A percentile compares a stretch with the other conserved stretches of the same genome.
Evolutionary conservation across 2,329 filamentous ascomycete genomes (phyloP).

Genomic region (Monilinia vaccinii-corymbosi): DNA sequence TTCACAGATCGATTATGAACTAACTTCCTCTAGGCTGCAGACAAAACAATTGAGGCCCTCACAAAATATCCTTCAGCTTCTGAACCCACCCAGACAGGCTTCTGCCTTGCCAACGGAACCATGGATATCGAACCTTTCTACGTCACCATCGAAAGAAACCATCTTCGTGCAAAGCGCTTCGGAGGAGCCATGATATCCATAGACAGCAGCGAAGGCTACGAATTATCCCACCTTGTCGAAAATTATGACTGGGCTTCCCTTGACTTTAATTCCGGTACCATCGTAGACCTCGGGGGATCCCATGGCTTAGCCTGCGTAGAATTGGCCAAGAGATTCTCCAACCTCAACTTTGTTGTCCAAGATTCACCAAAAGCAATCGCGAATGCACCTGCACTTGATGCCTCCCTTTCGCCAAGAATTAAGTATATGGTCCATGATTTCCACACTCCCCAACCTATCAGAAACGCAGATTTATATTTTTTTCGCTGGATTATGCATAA

Average conservation of each 20-base stretch:
- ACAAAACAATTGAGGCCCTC: slow-evolving; percentile 38
- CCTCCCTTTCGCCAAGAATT: slow-evolving; percentile 33
- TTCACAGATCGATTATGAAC: background rate
- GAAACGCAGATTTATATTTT: slow-evolving; percentile 48
- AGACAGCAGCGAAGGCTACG: slow-evolving; percentile 47
- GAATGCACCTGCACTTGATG: slow-evolving; percentile 38
- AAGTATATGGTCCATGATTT: slow-evolving; percentile 43
- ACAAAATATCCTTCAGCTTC: slow-evolving; percentile 38
- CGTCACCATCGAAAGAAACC: slow-evolving; percentile 41
- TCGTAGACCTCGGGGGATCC: slow-evolving; percentile 52
- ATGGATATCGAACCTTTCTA: slow-evolving; percentile 45
- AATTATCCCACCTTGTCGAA: slow-evolving; percentile 42
- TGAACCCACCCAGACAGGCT: slow-evolving; percentile 40
- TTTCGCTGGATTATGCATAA: slow-evolving; percentile 55
- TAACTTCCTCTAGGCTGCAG: slow-evolving; percentile 34
- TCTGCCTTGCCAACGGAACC: slow-evolving; percentile 42
- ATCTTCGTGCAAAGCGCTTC: slow-evolving; percentile 41
- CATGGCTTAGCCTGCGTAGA: slow-evolving; percentile 49
- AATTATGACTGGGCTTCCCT: slow-evolving; percentile 45
- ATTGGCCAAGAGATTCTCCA: slow-evolving; percentile 41
- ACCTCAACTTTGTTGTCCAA: slow-evolving; percentile 47
- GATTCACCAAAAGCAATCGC: slow-evolving; percentile 40
- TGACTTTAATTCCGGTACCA: slow-evolving; percentile 35
- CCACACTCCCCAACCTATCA: slow-evolving; percentile 45
- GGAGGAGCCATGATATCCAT: slow-evolving; percentile 46